Conservation (phyloP, 306 rosid species). For the Dryas drummondii region DNA sequence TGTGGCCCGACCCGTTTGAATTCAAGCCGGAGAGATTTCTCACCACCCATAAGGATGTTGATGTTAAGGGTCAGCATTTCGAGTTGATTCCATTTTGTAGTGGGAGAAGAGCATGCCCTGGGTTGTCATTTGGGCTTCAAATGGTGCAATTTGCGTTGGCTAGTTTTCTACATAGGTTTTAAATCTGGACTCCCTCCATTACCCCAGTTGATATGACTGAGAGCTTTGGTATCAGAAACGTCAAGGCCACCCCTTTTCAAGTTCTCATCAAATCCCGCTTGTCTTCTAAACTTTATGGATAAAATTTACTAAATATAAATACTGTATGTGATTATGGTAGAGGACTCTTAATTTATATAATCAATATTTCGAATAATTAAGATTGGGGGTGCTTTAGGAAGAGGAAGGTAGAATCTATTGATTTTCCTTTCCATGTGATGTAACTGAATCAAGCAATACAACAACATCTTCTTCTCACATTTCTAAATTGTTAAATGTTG, state of each 20-base stretch:
- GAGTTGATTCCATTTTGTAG: conserved; percentile 40
- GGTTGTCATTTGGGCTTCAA: conserved; percentile 18
- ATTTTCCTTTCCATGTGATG: no score
- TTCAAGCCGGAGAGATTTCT: conserved; percentile 47
- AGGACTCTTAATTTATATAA: no score
- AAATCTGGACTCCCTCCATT: background rate
- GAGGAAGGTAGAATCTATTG: no score
- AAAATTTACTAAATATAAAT: background rate
- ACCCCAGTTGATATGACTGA: conserved; percentile 33
- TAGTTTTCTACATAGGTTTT: conserved; percentile 30
- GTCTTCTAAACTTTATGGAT: background rate
- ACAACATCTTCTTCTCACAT: no score
- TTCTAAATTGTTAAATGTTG: no score
- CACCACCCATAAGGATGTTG: conserved; percentile 20
- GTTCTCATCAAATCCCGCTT: conserved; percentile 28
- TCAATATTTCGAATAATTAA: no score
- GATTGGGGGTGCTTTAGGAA: no score
- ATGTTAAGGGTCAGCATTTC: conserved; percentile 27
- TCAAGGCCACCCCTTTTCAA: conserved; percentile 22
- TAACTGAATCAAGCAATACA: no score
- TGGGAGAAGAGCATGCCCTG: conserved; percentile 48
- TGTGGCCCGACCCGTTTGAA: no score
- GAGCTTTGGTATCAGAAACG: conserved; percentile 23
- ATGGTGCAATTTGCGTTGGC: conserved; percentile 21
- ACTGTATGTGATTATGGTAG: no score